phyloP scores from a whole-genome alignment of 306 rosid species.

The Begonia masoniana region DNA sequence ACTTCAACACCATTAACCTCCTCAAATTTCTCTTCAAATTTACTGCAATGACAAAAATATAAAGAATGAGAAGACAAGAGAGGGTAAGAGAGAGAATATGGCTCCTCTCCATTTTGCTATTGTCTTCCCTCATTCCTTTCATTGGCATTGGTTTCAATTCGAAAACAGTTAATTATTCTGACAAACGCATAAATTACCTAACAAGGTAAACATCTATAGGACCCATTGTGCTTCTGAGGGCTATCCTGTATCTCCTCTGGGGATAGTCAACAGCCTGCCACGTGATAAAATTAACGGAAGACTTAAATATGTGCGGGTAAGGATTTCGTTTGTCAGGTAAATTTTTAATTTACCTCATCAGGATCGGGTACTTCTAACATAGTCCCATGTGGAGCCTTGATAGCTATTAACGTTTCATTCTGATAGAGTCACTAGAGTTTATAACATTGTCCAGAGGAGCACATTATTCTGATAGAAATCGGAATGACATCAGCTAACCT shows the following conservation, averaged over 20 bases:
- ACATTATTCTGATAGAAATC: not conserved
- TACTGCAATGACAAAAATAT: slow-evolving; percentile 24
- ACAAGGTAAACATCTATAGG: slow-evolving; percentile 96
- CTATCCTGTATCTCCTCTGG: slow-evolving; percentile 89
- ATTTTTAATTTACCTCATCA: slow-evolving; percentile 62
- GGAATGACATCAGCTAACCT: slow-evolving; percentile 27
- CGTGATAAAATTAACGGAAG: slow-evolving; percentile 22
- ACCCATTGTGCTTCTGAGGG: slow-evolving; percentile 95
- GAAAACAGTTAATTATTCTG: not conserved
- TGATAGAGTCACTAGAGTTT: slow-evolving; percentile 21
- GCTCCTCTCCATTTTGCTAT: slow-evolving; percentile 9
- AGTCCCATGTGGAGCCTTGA: slow-evolving; percentile 97
- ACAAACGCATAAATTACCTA: slow-evolving; percentile 35
- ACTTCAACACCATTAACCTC: slow-evolving; percentile 67
- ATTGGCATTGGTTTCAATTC: slow-evolving; percentile 7
- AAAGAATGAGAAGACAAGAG: slow-evolving; percentile 5
- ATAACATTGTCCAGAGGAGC: not conserved
- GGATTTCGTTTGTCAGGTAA: slow-evolving; percentile 1
- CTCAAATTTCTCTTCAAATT: slow-evolving; percentile 94
- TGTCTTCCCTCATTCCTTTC: slow-evolving; percentile 11
- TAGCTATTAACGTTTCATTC: slow-evolving; percentile 96
- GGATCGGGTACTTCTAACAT: slow-evolving; percentile 98
- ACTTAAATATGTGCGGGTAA: slow-evolving; percentile 1
- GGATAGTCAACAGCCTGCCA: slow-evolving; percentile 85
- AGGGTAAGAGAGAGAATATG: slow-evolving; percentile 7